Base-by-base conservation (phyloP, 306 rosid genomes). In the Luffa aegyptiaca region DNA sequence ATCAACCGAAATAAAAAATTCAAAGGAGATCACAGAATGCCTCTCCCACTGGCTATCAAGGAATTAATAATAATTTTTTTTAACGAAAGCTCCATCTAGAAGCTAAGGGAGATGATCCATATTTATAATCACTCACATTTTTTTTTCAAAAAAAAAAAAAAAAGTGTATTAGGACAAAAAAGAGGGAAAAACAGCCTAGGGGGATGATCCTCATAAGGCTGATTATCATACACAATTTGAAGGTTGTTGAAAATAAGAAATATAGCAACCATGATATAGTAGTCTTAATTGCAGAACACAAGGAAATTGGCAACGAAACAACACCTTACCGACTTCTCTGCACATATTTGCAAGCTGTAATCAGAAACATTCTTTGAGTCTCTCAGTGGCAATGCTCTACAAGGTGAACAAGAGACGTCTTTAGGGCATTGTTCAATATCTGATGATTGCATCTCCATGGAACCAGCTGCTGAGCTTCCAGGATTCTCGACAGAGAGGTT, bases 381-480 rank as follows among this genome's bases (percentile, higher is more conserved):
- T 70, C 87, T 75, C 75, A 49, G 37, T n/a, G 39, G 39, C 66
- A 59, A 83, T 82, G 81, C 81, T 65, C 84, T 89, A 86, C 80
- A 73, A 35, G 76, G 83, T 73, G 82, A 84, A 87, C 77, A 84
- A 75, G 88, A 80, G 63, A 83, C 84, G 46, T 82, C 89, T 81
- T 84, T 86, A 73, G 71, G 85, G 79, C 87, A 89, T 72, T 86
- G 87, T 79, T 84, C 89, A 88, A 83, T 88, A 79, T 88, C 92
- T 74, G 90, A 88, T 65, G 79, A 81, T 80, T 84, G 89, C 73
- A 80, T 81, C 76, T 84, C 90, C 56, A 78, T 41, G 36, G 85
- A 86, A 84, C 86, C 80, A 83, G 79, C 79, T 55, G 68, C 85
- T 55, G 85, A 85, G 81, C 78, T 82, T 79, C 88, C 86, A 26